A percentile compares a stretch with the other conserved stretches of the same genome.
Conservation (phyloP, 805 yeast species). For the Blastobotrys terrestris region DNA sequence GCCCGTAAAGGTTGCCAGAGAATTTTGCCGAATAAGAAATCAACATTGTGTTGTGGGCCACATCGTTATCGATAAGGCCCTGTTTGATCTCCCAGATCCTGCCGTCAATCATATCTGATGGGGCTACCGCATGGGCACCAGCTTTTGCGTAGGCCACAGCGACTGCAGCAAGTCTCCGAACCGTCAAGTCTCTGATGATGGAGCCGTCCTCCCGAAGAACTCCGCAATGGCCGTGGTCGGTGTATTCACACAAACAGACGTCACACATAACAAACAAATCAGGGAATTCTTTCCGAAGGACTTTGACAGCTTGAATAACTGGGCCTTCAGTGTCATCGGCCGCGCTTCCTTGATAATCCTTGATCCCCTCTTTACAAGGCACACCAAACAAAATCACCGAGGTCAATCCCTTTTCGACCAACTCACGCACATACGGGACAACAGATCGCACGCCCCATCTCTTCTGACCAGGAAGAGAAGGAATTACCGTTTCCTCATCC, state of each 20-base stretch:
- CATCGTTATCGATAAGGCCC: conserved; percentile 70
- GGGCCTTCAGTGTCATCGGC: conserved; percentile 98
- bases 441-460: conserved; percentile 80
- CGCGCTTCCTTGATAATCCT: conserved; percentile 76
- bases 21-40: conserved; percentile 95
- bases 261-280: conserved; percentile 84
- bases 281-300: conserved; percentile 63
- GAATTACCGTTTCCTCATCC: conserved; percentile 71
- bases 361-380: conserved; percentile 64
- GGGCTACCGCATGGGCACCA: conserved; percentile 94
- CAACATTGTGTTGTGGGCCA: conserved; percentile 83
- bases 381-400: conserved; percentile 93
- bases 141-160: conserved; percentile 94
- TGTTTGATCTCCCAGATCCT: conserved; percentile 80
- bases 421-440: conserved; percentile 58
- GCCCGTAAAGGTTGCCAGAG: conserved; percentile 87
- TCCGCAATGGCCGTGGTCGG: conserved; percentile 98
- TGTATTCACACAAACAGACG: conserved; percentile 94
- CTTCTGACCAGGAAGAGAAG: conserved; percentile 80
- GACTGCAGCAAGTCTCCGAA: conserved; percentile 82
- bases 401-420: conserved; percentile 74
- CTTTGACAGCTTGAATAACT: conserved; percentile 72
- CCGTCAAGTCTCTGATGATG: conserved; percentile 67
- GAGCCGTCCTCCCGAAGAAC: conserved; percentile 80
- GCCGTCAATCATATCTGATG: conserved; percentile 97